Conservation (phyloP, 73 alveolate species). For the Uronychia setigera region DNA sequence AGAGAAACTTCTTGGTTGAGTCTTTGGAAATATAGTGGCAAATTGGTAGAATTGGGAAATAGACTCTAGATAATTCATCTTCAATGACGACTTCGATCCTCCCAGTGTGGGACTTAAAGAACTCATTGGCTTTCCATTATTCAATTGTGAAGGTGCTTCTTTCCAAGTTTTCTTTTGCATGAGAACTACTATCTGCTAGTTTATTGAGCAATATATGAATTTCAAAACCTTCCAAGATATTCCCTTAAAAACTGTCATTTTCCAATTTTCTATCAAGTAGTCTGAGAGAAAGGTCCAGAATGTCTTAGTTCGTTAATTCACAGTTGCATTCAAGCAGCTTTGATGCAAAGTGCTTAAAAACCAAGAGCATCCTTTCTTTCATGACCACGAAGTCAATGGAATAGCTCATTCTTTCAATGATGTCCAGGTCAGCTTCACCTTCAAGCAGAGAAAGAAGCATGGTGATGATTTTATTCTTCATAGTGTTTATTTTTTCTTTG, state of each 20-base stretch:
- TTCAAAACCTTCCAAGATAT: slow-evolving; percentile 34
- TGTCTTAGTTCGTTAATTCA: neutral
- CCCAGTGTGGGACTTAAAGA: slow-evolving; percentile 24
- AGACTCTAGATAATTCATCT: slow-evolving; percentile 15
- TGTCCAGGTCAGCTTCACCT: slow-evolving; percentile 32
- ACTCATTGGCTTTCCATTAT: slow-evolving; percentile 24
- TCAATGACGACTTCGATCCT: slow-evolving; percentile 29
- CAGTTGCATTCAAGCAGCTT: neutral
- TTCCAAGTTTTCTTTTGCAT: slow-evolving; percentile 10
- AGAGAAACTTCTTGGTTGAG: neutral
- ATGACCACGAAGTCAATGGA: slow-evolving; percentile 20
- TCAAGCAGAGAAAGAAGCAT: slow-evolving; percentile 36
- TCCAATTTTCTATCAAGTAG: slow-evolving; percentile 5
- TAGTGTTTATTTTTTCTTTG: slow-evolving; percentile 5
- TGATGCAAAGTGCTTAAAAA: slow-evolving; percentile 3
- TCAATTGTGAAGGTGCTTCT: slow-evolving; percentile 10
- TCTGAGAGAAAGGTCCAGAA: neutral
- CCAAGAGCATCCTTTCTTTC: slow-evolving; percentile 29
- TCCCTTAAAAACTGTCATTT: slow-evolving; percentile 18
- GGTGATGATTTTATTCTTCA: slow-evolving; percentile 27
- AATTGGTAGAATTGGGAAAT: slow-evolving; percentile 48
- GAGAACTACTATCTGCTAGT: neutral
- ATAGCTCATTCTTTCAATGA: slow-evolving; percentile 14
- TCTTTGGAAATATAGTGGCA: slow-evolving; percentile 15
- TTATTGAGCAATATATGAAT: slow-evolving; percentile 24